These are phyloP conservation scores for Fusarium ambrosium DNA, from an alignment of 2,329 filamentous ascomycete species.

Conservation along the genomic window DNA sequence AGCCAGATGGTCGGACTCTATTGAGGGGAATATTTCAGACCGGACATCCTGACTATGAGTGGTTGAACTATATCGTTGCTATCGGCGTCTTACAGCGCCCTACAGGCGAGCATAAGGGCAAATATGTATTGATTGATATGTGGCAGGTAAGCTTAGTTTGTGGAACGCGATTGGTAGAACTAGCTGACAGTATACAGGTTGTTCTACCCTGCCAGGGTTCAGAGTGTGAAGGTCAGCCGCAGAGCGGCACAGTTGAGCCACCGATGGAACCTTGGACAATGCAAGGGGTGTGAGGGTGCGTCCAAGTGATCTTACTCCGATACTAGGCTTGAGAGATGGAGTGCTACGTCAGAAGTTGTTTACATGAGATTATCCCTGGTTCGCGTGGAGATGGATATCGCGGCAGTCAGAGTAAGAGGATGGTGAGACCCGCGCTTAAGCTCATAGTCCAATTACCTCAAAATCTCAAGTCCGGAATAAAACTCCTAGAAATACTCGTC, in stretches of 20 bases:
- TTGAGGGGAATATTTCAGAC: conserved; percentile 53
- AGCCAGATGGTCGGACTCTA: conserved; percentile 48
- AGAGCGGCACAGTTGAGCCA: conserved; percentile 1
- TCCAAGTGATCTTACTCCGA: not conserved
- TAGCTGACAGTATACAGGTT: conserved; percentile 25
- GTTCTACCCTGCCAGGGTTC: conserved; percentile 23
- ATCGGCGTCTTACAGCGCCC: conserved; percentile 37
- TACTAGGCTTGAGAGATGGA: not conserved
- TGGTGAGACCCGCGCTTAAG: not conserved
- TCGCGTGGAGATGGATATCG: no score
- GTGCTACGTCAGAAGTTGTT: not conserved
- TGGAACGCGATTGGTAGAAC: not conserved
- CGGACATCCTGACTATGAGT: conserved; percentile 52
- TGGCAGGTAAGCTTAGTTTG: conserved; percentile 38
- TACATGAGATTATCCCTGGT: no score
- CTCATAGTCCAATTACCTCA: not conserved
- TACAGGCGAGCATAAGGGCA: conserved; percentile 18
- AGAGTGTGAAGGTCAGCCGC: conserved; percentile 8
- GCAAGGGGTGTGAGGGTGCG: not conserved
- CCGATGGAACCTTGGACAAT: conserved; percentile 8
- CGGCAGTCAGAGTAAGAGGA: no score
- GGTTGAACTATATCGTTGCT: conserved; percentile 54
- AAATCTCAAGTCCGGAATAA: not conserved
- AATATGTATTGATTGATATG: conserved; percentile 45
- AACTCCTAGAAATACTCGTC: not conserved